Evolutionary conservation across 2,329 filamentous ascomycete genomes (phyloP), one percentile per base, ranked within the genome.

Genomic region (Cylindrodendrum hubeiense): DNA sequence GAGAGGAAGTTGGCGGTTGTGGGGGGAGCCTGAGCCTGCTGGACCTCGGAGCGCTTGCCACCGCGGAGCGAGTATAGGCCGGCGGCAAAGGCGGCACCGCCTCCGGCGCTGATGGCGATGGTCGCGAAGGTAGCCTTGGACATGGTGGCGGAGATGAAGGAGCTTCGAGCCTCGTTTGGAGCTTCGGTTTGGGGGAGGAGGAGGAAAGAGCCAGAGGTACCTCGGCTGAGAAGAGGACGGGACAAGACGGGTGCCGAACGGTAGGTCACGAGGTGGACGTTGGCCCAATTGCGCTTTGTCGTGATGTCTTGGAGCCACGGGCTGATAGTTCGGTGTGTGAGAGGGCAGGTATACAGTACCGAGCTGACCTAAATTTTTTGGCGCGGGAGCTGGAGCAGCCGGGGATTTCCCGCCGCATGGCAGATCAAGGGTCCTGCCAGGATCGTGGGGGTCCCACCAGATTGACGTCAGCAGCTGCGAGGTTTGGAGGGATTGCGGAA

Each of bases 111-210:
- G 75, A 92, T 87, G 74, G 92, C 93, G 74, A 95, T 90, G 66
- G 93, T 85, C 70, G 91, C 91, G 72, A 95, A 70, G 34, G 91
- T 94, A 24, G 90, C 85, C 80, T 95, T 95, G 64, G 93, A 94
- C 93, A 95, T 95, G 70, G 63, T 85, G 80, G 63, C 34, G 53
- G 54, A 52, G 34, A 33, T 56, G 39, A 19, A 47, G 41, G 51
- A 53, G 53, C 24, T 26, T 43, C 37, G 55, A n/a, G 21, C 10
- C 26, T 50, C 9, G 24, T 24, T 30, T 47, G 30, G 43, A 34
- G 50, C 37, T 24, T 55, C 44, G 13, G 43, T 34, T 56, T 8
- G 26, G 37, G 47, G n/a, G 19, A 26, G 17, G 19, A 33, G 21
- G 44, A 37, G 15, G 37, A 44, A 41, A 6, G 37, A 34, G n/a